Conservation (phyloP, 179 eudicot genomes). For the Carnegiea gigantea region DNA sequence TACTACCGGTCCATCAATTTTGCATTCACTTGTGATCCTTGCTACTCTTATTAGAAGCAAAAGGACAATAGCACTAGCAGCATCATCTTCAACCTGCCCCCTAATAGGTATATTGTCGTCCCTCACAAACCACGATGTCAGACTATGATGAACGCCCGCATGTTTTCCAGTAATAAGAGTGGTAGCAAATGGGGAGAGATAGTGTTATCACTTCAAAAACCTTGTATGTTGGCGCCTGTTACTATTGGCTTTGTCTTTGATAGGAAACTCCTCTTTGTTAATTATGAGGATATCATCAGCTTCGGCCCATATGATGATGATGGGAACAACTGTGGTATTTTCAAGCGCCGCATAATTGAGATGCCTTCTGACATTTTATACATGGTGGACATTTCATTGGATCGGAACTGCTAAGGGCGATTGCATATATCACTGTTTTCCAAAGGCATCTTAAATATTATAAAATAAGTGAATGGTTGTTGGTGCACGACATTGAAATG, state of each 20-base stretch:
- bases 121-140: neutral
- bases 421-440: no score
- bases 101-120: no score
- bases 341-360: neutral
- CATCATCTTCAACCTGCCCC: no score
- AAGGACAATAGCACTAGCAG: neutral
- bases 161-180: neutral
- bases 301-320: neutral
- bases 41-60: neutral
- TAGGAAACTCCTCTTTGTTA: neutral
- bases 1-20: neutral
- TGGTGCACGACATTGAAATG: neutral
- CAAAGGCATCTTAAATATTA: neutral
- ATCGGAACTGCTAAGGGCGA: neutral
- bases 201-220: neutral
- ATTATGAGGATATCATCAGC: neutral
- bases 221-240: neutral
- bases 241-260: neutral
- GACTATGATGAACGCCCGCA: neutral
- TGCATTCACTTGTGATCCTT: constrained; percentile 6
- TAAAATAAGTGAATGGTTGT: neutral
- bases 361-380: neutral
- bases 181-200: neutral
- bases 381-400: neutral
- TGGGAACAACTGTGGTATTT: neutral